Conservation (phyloP, 371 early-diverging fungal species). For the Mortierella sp. region DNA sequence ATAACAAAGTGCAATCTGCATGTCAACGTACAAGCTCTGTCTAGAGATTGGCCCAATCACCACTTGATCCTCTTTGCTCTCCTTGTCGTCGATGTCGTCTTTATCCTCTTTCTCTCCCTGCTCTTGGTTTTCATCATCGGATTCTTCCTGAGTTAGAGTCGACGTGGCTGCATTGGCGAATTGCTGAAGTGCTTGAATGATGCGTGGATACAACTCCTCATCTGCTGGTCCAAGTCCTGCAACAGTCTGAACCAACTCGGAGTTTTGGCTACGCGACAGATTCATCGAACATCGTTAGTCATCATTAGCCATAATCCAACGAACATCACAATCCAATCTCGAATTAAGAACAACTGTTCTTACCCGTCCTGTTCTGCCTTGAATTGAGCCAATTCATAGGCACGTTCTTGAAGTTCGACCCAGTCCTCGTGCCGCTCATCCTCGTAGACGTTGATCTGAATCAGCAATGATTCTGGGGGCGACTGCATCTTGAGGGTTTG, state of each 20-base stretch:
- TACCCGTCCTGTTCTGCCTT: slow-evolving; percentile 27
- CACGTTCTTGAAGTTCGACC: slow-evolving; percentile 60
- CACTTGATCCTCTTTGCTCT: no score
- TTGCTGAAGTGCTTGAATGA: slow-evolving; percentile 41
- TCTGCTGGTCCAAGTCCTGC: slow-evolving; percentile 28
- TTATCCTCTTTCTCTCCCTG: slow-evolving; percentile 7
- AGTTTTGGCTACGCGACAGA: slow-evolving; percentile 18
- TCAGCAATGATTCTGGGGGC: slow-evolving; percentile 58
- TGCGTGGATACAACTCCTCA: slow-evolving; percentile 45
- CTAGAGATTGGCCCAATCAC: slow-evolving; percentile 14
- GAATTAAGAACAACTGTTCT: no score
- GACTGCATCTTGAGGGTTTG: slow-evolving; percentile 49
- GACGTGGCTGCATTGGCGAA: slow-evolving; percentile 39
- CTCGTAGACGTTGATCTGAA: slow-evolving; percentile 58
- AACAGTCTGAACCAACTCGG: slow-evolving; percentile 24
- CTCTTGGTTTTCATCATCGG: slow-evolving; percentile 23
- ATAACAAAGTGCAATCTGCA: not conserved
- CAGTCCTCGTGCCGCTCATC: slow-evolving; percentile 62
- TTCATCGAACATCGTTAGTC: not conserved
- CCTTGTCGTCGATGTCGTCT: not conserved
- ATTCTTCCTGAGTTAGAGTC: slow-evolving; percentile 22
- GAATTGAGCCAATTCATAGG: slow-evolving; percentile 30
- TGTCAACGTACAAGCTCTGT: slow-evolving; percentile 28
- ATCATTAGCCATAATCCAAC: no score
- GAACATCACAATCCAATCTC: no score